A percentile compares a stretch with the other conserved stretches of the same genome.
phyloP scores from a whole-genome alignment of 1,139 yeast species.

The Saccharomyces hybrid region DNA sequence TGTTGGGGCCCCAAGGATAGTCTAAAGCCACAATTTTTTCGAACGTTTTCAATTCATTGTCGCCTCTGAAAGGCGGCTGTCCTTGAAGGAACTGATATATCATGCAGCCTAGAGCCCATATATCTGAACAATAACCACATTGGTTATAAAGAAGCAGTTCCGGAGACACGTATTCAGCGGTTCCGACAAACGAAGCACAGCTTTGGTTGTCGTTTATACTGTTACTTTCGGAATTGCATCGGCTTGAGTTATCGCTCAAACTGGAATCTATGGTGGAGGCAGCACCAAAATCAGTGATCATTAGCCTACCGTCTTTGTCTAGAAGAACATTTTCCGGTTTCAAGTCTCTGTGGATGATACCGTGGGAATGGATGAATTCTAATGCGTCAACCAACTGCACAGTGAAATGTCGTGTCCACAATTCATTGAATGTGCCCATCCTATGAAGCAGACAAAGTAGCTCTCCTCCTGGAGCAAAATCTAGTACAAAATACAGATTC shows the following conservation, averaged over 20 bases:
- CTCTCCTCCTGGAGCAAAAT: constrained; percentile 91
- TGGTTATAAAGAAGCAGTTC: constrained; percentile 61
- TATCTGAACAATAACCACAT: constrained; percentile 68
- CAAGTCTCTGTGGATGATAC: constrained; percentile 72
- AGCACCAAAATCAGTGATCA: constrained; percentile 81
- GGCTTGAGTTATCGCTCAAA: constrained; percentile 24
- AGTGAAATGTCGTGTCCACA: constrained; percentile 65
- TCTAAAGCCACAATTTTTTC: constrained; percentile 58
- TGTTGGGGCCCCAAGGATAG: constrained; percentile 45
- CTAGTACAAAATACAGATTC: constrained; percentile 84
- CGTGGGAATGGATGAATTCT: constrained; percentile 64
- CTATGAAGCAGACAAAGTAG: constrained; percentile 69
- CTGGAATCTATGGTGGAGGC: constrained; percentile 47
- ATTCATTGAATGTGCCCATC: constrained; percentile 71
- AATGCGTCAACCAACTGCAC: constrained; percentile 71
- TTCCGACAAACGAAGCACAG: constrained; percentile 65
- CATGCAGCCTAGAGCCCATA: constrained; percentile 81
- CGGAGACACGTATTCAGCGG: constrained; percentile 79
- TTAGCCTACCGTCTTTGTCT: constrained; percentile 56
- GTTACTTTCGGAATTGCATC: constrained; percentile 6
- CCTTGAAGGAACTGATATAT: constrained; percentile 71
- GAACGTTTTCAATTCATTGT: constrained; percentile 67
- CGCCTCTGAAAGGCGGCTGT: constrained; percentile 72
- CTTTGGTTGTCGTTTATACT: constrained; percentile 7
- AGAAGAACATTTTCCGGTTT: constrained; percentile 71